Evolutionary conservation across 345 rosid species (phyloP).

Genomic region (Anastatica hierochuntica): DNA sequence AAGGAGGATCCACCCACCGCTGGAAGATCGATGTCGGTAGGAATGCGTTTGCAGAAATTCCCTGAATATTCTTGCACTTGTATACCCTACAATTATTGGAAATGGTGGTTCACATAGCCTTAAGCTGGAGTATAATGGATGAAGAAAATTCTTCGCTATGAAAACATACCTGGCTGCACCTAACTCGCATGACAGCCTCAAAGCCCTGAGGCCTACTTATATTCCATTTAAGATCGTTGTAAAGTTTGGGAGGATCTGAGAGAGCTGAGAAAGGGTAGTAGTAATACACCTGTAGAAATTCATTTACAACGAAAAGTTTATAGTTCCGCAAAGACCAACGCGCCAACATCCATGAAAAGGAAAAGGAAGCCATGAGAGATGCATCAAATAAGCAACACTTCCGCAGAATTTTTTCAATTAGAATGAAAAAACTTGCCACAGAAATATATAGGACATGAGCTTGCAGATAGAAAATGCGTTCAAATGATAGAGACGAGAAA

Average conservation of each 20-base stretch:
- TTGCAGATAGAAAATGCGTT: neutral
- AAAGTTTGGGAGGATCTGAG: slow-evolving; percentile 88
- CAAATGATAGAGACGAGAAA: neutral
- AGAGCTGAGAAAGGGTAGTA: slow-evolving; percentile 89
- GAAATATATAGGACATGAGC: neutral
- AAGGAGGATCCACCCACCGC: slow-evolving; percentile 51
- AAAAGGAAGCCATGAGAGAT: neutral
- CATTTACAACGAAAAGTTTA: slow-evolving; percentile 34
- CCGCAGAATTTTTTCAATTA: neutral
- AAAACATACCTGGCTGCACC: slow-evolving; percentile 77
- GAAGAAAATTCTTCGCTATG: slow-evolving; percentile 7
- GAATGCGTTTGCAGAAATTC: slow-evolving; percentile 93
- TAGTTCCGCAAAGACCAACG: neutral
- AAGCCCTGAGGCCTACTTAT: slow-evolving; percentile 94
- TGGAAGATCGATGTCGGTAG: slow-evolving; percentile 88
- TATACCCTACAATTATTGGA: slow-evolving; percentile 53
- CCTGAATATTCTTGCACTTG: slow-evolving; percentile 94
- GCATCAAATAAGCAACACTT: slow-evolving; percentile 2
- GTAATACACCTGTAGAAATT: slow-evolving; percentile 89
- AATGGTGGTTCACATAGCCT: neutral
- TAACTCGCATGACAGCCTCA: slow-evolving; percentile 97
- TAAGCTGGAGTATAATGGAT: slow-evolving; percentile 3
- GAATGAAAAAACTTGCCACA: neutral
- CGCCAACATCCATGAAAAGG: neutral
- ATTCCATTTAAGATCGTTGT: slow-evolving; percentile 98